Base-by-base conservation (phyloP, 768 basidiomycete species). In the Podaxis rugospora region DNA sequence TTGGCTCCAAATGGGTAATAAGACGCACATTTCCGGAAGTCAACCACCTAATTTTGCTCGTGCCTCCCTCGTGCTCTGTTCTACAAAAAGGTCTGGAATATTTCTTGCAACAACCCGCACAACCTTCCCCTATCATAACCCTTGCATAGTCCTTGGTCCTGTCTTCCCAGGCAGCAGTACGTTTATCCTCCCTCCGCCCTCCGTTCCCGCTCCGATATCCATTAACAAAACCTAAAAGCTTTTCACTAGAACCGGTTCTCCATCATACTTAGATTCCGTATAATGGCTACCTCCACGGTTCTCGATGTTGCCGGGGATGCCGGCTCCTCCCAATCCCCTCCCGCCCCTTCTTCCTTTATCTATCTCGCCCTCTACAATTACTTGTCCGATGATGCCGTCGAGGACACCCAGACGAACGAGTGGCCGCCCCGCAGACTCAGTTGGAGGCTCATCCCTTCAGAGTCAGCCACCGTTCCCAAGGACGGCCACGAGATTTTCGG, bases 351-450 rank as follows among this genome's bases (percentile, higher is more conserved):
- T 16, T 60, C 59, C 23, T 60, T 52, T 53, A 60, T 60, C 59
- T 60, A 60, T 60, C 59, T 60, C 59, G 59, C 51, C 39, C 51
- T 60, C 51, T 60, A 60, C 32, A 32, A 53, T 21, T 60, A 42
- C 40, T 14, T 53, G 27, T 6, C 18, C 44, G 53, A 55, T 21
- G 59, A 44, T 4, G 13, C 42, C 32, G 25, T 4, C 21, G 52
- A 52, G 13, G 37, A 52, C 7, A 27, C 42, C n/a, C 51, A 37
- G 1, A 14, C 35, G 32, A 28, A 21, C 52, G 52, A 54, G 37
- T 54, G 52, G 52, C 52, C 37, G 3, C 52, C 52, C 7, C 52
- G 25, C 52, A 25, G 37, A 25, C 52, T 54, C 59, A 61, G 59
- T 21, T 61, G 59, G 59, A 44, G 53, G 14, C 52, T 61, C 32